Base-by-base conservation (phyloP, 2,329 filamentous ascomycete genomes). In the Xylariaceae sp. region DNA sequence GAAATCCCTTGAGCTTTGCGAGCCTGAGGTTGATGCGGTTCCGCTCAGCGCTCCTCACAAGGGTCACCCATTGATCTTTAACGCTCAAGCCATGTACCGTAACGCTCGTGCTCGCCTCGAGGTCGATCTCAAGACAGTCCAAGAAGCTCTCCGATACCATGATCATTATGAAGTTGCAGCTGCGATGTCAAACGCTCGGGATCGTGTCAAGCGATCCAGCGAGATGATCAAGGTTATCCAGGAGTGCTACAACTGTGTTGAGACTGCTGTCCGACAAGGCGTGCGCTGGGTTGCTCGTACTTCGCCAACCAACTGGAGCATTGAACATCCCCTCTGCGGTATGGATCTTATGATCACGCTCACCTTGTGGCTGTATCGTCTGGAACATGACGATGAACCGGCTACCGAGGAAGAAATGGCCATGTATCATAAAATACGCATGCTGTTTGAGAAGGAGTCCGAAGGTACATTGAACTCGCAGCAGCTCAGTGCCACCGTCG, bases 181-280 rank as follows among this genome's bases (percentile, higher is more conserved):
- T 43, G 91, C 92, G 56, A 99, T 99, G 94, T 95, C 91, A 7
- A 87, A 90, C 60, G 92, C 93, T 45, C 87, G 93, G 58, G 90
- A 96, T 71, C 90, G 89, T 70, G 92, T 99, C 60, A 94, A 94
- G 81, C 88, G 94, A 60, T 96, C 91, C 17, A 86, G 88, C 65
- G 93, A 97, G 72, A 97, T 97, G 93, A 89, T 97, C 78, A 96
- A 96, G 75, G 92, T 97, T 64, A 96, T 99, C 56, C 88, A 97
- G 67, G 90, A 95, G 72, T 97, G 94, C 75, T 97, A 94, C 73
- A 90, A 95, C 72, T 97, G 92, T 76, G 92, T 99, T 66, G 93
- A 97, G 72, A 96, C 94, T 45, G 93, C 93, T 50, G 93, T 95
- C 42, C 77, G 91, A 57, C 92, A 97, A 71, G 94, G 93, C 60